A percentile compares a stretch with the other conserved stretches of the same genome.
These are phyloP conservation scores for Mimosa pudica DNA, from an alignment of 306 rosid genomes.

Conservation along the genomic window DNA sequence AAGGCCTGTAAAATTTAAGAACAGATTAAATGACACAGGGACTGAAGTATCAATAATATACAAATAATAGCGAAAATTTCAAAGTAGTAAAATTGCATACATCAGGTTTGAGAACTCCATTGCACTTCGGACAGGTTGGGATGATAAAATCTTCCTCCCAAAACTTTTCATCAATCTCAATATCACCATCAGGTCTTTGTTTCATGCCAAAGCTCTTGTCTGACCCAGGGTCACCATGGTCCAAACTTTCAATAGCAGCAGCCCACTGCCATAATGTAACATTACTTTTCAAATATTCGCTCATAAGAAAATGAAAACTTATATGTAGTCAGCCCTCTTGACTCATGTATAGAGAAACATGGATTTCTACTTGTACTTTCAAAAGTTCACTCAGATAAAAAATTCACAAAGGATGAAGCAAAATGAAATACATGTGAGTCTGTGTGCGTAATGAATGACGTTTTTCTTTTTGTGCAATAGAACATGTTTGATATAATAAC, in stretches of 20 bases:
- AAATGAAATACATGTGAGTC: neutral
- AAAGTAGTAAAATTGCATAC: conserved; percentile 50
- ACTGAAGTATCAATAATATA: conserved; percentile 13
- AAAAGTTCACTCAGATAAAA: conserved; percentile 18
- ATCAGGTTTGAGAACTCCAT: conserved; percentile 90
- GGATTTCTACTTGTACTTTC: conserved; percentile 17
- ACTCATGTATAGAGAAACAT: conserved; percentile 22
- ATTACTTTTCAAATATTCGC: conserved; percentile 6
- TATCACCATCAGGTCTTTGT: conserved; percentile 97
- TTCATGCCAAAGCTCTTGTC: conserved; percentile 93
- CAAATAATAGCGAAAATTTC: conserved; percentile 15
- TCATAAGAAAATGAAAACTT: conserved; percentile 23
- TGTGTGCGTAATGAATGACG: neutral
- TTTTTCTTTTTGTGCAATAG: conserved; percentile 18
- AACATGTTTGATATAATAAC: neutral
- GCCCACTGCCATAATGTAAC: conserved; percentile 72
- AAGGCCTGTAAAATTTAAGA: neutral
- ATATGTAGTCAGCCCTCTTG: conserved; percentile 6
- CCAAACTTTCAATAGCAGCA: conserved; percentile 81
- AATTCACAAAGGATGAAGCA: conserved; percentile 4
- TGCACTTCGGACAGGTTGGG: conserved; percentile 83
- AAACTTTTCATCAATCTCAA: conserved; percentile 87
- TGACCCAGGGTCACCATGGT: conserved; percentile 70
- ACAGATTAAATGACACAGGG: conserved; percentile 3
- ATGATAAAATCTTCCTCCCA: conserved; percentile 91